Percentiles rank a stretch among this genome's conserved stretches.
Conservation (phyloP, 352 stramenopile species). For the Phytophthora kernoviae region DNA sequence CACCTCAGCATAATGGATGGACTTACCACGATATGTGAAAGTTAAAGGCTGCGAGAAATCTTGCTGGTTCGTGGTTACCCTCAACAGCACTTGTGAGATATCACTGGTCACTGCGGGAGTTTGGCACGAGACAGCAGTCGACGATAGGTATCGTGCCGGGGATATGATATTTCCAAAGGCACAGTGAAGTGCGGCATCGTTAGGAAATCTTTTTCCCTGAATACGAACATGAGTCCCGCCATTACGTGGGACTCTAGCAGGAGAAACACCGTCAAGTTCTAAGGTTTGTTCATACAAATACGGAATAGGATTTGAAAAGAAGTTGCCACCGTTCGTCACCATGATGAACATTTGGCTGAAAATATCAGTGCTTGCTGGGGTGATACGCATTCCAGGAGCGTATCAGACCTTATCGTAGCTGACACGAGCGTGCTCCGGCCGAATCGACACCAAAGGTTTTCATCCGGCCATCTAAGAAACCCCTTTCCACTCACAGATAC, state of each 20-base stretch:
- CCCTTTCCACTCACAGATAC: slow-evolving; percentile 47
- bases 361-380: slow-evolving; percentile 28
- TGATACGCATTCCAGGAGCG: slow-evolving; percentile 42
- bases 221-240: slow-evolving; percentile 47
- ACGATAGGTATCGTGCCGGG: slow-evolving; percentile 28
- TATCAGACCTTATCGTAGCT: slow-evolving; percentile 44
- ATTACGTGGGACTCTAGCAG: slow-evolving; percentile 30
- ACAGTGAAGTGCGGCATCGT: slow-evolving; percentile 32
- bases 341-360: slow-evolving; percentile 48
- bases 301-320: slow-evolving; percentile 64
- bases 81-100: slow-evolving; percentile 29
- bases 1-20: neutral
- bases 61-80: slow-evolving; percentile 60
- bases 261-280: slow-evolving; percentile 29
- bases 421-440: slow-evolving; percentile 40
- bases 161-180: slow-evolving; percentile 36
- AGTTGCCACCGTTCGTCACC: slow-evolving; percentile 54
- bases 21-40: slow-evolving; percentile 61
- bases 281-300: slow-evolving; percentile 58
- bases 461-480: slow-evolving; percentile 34
- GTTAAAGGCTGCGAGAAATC: slow-evolving; percentile 46
- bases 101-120: slow-evolving; percentile 10
- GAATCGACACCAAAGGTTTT: slow-evolving; percentile 58
- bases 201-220: slow-evolving; percentile 34
- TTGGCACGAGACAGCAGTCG: slow-evolving; percentile 31